phyloP scores from a whole-genome alignment of 2,329 filamentous ascomycete species.

The Colletotrichum cordylinicola region DNA sequence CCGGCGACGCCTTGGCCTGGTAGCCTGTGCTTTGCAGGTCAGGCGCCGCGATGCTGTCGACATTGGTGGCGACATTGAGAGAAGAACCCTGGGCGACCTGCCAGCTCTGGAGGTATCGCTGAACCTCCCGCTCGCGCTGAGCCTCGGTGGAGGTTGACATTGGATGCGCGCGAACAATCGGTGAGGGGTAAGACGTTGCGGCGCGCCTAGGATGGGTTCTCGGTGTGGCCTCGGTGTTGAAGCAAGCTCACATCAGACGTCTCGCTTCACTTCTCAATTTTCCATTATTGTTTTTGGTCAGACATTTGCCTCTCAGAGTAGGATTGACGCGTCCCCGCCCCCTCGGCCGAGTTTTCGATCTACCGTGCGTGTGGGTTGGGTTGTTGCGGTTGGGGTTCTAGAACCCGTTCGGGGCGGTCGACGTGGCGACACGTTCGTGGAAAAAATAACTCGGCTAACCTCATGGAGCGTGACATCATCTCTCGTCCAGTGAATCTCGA shows the following conservation, averaged over 20 bases:
- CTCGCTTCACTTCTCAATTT: neutral
- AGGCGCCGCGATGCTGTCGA: conserved; percentile 35
- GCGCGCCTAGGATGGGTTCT: neutral
- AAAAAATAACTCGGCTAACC: neutral
- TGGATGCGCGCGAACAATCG: neutral
- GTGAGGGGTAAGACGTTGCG: neutral
- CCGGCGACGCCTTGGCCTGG: conserved; percentile 35
- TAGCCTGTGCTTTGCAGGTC: conserved; percentile 33
- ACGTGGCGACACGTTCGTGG: neutral
- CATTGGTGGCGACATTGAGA: conserved; percentile 34
- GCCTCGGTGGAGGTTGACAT: conserved; percentile 12
- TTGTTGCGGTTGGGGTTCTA: neutral
- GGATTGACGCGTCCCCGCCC: neutral
- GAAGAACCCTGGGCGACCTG: conserved; percentile 35
- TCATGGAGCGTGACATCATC: conserved; percentile 2
- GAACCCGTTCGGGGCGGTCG: neutral
- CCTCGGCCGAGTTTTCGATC: neutral
- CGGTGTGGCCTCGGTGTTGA: neutral
- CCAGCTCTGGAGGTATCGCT: conserved; percentile 36
- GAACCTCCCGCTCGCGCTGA: conserved; percentile 37
- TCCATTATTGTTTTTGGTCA: neutral
- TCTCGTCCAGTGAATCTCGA: neutral
- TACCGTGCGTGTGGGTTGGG: neutral
- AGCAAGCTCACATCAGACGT: neutral
- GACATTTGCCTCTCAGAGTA: neutral